Evolutionary conservation across 202 grass and related monocot genomes (phyloP), one percentile per base, ranked within the genome.

Genomic region (Schoenoplectus tabernaemontani): DNA sequence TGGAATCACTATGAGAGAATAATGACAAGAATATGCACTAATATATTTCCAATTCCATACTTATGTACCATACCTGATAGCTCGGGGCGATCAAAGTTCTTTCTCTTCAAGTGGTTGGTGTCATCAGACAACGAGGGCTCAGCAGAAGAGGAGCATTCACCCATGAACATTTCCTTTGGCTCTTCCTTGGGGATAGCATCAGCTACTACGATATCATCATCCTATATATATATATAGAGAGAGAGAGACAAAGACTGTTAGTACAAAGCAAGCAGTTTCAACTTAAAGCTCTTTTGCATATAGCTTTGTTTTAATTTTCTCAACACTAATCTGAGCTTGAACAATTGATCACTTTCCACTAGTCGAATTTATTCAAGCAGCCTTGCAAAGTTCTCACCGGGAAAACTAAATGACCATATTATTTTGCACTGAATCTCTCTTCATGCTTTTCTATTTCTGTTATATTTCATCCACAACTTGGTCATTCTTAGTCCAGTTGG

Each of bases 71-170:
- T 74, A 72, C 65, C 67, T 54, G 80, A 46, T 42, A 78, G 58
- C 26, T 80, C 78, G 34, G 78, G 44, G 24, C 15, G 23, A 46
- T 80, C 78, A 63, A 50, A 64, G 22, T 59, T 80, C 44, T 80
- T 80, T 65, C 78, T 80, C 41, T 80, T 80, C 42, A 80, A 37
- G 36, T 65, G 59, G 44, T 80, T 80, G 24, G 13, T 64, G 16
- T 64, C 78, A 63, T 80, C 78, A 48, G 44, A 80, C 22, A 0
- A 10, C 2, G 59, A 80, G 24, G 78, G 59, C 8, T 65, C 58
- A n/a, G 30, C 78, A 47, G 78, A 80, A 26, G 57, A 36, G 32
- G 78, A 80, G 26, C 58, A 80, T 65, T 80, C 78, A 17, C 78
- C 78, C 41, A 32, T 80, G 39, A 47, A 65, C 20, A 80, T 50